Percentiles rank a stretch among this genome's conserved stretches.
Conservation (phyloP, 805 yeast genomes). For the Lipomyces kockii region DNA sequence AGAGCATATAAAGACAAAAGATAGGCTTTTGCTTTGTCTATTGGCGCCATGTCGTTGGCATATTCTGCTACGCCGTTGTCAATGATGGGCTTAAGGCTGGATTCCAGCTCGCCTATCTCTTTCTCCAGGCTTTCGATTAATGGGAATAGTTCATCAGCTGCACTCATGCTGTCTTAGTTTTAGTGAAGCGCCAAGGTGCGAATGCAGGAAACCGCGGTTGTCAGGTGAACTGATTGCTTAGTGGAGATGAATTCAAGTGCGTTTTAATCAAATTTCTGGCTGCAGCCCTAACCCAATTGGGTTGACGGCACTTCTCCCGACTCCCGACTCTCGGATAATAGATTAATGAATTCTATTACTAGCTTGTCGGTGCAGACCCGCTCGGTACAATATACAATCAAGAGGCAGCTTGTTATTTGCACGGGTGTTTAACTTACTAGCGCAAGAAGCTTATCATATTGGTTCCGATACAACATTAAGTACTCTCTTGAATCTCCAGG, state of each 20-base stretch:
- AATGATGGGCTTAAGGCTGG: constrained; percentile 9
- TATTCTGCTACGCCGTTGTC: constrained; percentile 6
- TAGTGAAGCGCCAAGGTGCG: neutral
- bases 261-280: no score
- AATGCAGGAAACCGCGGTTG: neutral
- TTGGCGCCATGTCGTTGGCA: constrained; percentile 10
- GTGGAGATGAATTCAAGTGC: no score
- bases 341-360: no score
- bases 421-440: neutral
- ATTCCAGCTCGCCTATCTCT: constrained; percentile 18
- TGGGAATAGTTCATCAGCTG: constrained; percentile 4
- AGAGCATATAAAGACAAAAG: constrained; percentile 26
- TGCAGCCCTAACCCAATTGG: neutral
- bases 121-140: constrained; percentile 11
- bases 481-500: neutral
- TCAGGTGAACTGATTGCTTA: neutral
- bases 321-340: no score
- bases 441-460: neutral
- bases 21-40: constrained; percentile 31
- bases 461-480: neutral
- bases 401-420: neutral
- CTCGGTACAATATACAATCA: neutral
- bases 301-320: no score
- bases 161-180: neutral
- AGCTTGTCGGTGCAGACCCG: neutral